A percentile compares a stretch with the other conserved stretches of the same genome.
These are phyloP conservation scores for Phytophthora hybrid DNA, from an alignment of 352 stramenopile species.

Conservation along the genomic window DNA sequence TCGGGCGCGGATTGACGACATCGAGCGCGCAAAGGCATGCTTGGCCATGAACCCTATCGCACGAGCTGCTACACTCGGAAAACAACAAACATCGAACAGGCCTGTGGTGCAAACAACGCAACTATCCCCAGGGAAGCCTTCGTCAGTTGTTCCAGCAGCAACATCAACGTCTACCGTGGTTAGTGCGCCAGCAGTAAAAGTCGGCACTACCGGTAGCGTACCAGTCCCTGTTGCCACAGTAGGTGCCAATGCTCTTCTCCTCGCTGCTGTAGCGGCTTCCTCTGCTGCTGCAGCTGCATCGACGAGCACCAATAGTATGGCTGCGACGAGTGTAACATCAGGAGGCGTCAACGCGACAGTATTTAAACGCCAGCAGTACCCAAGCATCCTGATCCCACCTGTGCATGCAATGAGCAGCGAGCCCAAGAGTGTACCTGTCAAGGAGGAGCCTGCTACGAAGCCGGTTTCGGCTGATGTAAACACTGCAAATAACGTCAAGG, in stretches of 20 bases:
- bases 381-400: conserved; percentile 65
- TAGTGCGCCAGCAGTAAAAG: conserved; percentile 5
- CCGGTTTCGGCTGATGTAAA: not conserved
- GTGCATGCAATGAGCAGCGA: conserved; percentile 16
- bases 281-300: conserved; percentile 21
- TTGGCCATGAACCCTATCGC: conserved; percentile 46
- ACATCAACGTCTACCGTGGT: conserved; percentile 10
- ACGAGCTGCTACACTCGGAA: conserved; percentile 19
- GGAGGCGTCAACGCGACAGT: conserved; percentile 42
- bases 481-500: conserved; percentile 16
- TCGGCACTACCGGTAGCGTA: conserved; percentile 2
- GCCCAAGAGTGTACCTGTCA: conserved; percentile 24
- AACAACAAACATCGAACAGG: conserved; percentile 20
- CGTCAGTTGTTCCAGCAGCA: conserved; percentile 11
- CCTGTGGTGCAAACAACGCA: conserved; percentile 4
- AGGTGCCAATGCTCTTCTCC: conserved; percentile 33
- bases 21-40: conserved; percentile 69
- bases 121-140: conserved; percentile 9
- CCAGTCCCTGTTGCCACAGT: conserved; percentile 1
- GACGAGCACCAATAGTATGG: conserved; percentile 12
- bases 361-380: conserved; percentile 61
- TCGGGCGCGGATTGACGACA: conserved; percentile 72
- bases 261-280: conserved; percentile 23
- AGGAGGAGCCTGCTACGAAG: conserved; percentile 21
- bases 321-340: conserved; percentile 15